Conservation (phyloP, 1,284 basidiomycete genomes). For the Laetiporus sulphureus region DNA sequence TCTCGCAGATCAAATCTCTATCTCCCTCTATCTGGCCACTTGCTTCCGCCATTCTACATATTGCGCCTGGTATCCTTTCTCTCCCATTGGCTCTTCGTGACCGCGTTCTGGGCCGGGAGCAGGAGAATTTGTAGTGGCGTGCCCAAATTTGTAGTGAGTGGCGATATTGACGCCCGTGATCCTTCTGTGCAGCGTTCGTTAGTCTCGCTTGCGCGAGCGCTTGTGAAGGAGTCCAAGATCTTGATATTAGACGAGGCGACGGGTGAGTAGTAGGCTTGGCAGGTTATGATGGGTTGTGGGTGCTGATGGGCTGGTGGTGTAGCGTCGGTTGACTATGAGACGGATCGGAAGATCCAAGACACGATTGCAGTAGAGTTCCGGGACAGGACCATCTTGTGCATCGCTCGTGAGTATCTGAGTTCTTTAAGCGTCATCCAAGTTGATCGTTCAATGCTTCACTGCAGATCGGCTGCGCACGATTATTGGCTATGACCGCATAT, state of each 20-base stretch:
- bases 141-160: neutral
- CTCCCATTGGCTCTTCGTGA: too few relatives aligned
- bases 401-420: conserved; percentile 49
- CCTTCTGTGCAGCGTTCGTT: conserved; percentile 57
- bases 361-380: conserved; percentile 82
- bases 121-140: too few relatives aligned
- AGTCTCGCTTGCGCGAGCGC: conserved; percentile 75
- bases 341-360: conserved; percentile 78
- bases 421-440: conserved; percentile 2
- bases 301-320: conserved; percentile 6
- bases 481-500: conserved; percentile 69
- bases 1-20: too few relatives aligned
- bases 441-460: too few relatives aligned
- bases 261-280: conserved; percentile 20
- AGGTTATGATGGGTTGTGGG: conserved; percentile 4
- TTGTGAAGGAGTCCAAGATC: conserved; percentile 73
- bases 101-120: too few relatives aligned
- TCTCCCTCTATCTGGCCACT: too few relatives aligned
- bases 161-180: neutral
- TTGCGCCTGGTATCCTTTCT: too few relatives aligned
- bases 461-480: conserved; percentile 73
- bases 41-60: too few relatives aligned
- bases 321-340: conserved; percentile 79
- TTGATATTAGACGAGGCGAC: conserved; percentile 79
- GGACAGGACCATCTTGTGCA: conserved; percentile 75